Evolutionary conservation across 495 filamentous ascomycete genomes (phyloP), one percentile per base, ranked within the genome.

Genomic region (Oidiodendron maius): DNA sequence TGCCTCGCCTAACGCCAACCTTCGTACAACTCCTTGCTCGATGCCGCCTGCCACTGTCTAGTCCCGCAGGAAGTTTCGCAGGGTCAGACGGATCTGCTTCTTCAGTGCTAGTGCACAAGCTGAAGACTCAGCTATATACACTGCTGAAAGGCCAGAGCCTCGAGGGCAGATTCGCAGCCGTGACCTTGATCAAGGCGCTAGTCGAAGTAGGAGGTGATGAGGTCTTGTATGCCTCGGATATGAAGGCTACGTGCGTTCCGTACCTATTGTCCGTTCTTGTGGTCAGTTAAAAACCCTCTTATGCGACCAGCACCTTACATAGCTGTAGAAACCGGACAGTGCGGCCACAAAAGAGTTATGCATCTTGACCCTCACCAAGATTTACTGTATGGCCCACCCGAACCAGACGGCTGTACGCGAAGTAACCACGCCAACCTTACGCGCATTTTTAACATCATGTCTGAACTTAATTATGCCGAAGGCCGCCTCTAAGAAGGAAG

Each of bases 401-500:
- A 86, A 89, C 66, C 86, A 81, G 32, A 89, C 85, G 15, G 71
- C 95, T 18, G 72, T 91, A n/a, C 74, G 89, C 55, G 89, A 95
- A 60, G 85, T 94, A 52, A 89, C 87, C 1, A 94, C 89, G 3
- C 90, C 90, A 9, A 84, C 80, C 15, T 71, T 96, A 12, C 81
- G 86, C 13, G 68, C 72, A 4, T 94, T 89, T 54, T 74, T 87
- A 44, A 80, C 79, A 9, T 72, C 82, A 5, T 89, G 86, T 44
- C 64, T 95, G 17, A 82, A 84, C 58, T 66, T 88, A 20, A 65
- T 86, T 43, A 79, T 78, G 30, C 65, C 67, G 2, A 66, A 68
- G 10, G 51, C 57, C 2, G 63, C 63, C 44, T 18, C 6, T 11
- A 71, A 67, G 52, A 55, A 60, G 4, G 45, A 54, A 12, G 62